Evolutionary conservation across 2,329 filamentous ascomycete genomes (phyloP), one percentile per base, ranked within the genome.

Genomic region (Penicillium sclerotigenum): DNA sequence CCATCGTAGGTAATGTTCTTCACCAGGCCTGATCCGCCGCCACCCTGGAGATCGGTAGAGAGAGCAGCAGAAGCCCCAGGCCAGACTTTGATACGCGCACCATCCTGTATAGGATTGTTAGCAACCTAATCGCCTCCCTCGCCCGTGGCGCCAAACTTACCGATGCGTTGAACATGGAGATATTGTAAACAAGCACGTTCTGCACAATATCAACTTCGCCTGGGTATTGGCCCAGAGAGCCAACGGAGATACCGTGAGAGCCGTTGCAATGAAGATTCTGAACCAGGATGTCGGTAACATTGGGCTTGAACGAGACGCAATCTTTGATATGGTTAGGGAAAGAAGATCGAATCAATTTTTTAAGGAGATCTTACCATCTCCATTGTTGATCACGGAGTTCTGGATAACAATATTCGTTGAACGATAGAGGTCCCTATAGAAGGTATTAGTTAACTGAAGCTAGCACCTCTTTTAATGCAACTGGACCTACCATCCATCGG

Each of bases 31-130:
- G 71, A 72, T 36, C 86, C 86, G 18, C 86, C 86, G n/a, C 86
- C 86, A 7, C 86, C 87, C 64, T 85, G 82, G 0, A 87, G 78
- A 53, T 86, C 82, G 18, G 80, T 82, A 18, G 82, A 82, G 4
- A 87, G 73, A 0, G 80, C 79, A 2, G 81, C 79, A 4, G 78
- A 64, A 18, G 79, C 65, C 33, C 84, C 84, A 0, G 87, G 86
- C 87, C 87, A 90, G 53, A 89, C 86, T 72, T 90, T 90, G 75
- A 90, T 89, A 57, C 87, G 83, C 0, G 87, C 87, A 29, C 84
- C 86, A 60, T 88, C 83, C 51, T 81, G 76, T 3, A 18, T 22
- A 26, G 8, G 0, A 2, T 67, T 68, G 55, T 77, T 74, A 63
- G 72, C 68, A n/a, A 31, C 72, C 73, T 69, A 52, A 57, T 65